Percentiles rank a stretch among this genome's conserved stretches.
Conservation (phyloP, 306 rosid species). For the Glycine tomentella region DNA sequence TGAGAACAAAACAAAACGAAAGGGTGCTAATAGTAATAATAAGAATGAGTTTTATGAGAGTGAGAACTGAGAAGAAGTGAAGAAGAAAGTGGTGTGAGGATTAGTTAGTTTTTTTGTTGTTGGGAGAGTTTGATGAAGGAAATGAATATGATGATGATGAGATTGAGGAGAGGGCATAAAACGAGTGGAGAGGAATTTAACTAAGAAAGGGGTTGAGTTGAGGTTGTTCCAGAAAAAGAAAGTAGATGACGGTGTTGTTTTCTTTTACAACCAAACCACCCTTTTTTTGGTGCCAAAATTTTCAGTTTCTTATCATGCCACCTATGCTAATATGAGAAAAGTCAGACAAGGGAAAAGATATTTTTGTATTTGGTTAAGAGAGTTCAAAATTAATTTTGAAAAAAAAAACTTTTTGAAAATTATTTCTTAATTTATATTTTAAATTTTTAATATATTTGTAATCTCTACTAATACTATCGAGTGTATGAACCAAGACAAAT, state of each 20-base stretch:
- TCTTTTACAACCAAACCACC: neutral
- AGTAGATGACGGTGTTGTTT: neutral
- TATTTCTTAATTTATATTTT: too few relatives aligned
- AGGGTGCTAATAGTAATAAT: neutral
- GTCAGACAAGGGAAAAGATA: too few relatives aligned
- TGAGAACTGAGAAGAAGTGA: neutral
- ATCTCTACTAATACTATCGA: too few relatives aligned
- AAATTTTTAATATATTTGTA: too few relatives aligned
- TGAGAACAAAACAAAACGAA: constrained; percentile 2
- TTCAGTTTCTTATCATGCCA: neutral
- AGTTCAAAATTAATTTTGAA: too few relatives aligned
- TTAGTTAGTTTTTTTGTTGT: too few relatives aligned
- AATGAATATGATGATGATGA: neutral
- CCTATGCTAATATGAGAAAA: neutral
- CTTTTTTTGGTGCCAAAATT: neutral
- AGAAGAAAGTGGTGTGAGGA: too few relatives aligned
- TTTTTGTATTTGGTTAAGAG: too few relatives aligned
- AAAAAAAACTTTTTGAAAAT: too few relatives aligned
- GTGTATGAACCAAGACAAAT: too few relatives aligned
- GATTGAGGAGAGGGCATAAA: constrained; percentile 42
- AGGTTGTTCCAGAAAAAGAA: neutral
- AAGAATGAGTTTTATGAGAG: neutral
- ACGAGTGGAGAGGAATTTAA: constrained; percentile 51
- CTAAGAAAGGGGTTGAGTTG: neutral
- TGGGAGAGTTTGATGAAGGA: neutral